Percentiles rank a stretch among this genome's conserved stretches.
phyloP scores from a whole-genome alignment of 352 stramenopile genomes.

The Phytophthora pistaciae region DNA sequence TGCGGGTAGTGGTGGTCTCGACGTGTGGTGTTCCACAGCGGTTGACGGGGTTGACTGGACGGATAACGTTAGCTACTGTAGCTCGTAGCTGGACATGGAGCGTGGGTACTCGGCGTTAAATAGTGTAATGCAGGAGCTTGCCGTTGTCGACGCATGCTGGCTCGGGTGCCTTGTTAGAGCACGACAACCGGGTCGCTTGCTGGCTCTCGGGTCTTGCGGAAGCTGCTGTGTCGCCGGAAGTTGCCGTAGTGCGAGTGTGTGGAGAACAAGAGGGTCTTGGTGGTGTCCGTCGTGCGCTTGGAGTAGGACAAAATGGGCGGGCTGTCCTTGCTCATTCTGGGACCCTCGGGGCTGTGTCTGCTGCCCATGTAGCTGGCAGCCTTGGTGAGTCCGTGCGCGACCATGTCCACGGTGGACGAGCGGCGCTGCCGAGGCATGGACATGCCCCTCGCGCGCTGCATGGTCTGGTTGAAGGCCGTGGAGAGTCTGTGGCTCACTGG shows the following conservation, averaged over 20 bases:
- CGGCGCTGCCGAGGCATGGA: constrained; percentile 41
- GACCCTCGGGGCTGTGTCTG: constrained; percentile 17
- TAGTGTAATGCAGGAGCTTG: constrained; percentile 16
- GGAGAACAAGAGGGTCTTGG: constrained; percentile 46
- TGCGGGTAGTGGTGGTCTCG: constrained; percentile 17
- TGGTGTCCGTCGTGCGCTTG: constrained; percentile 43
- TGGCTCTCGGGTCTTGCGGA: constrained; percentile 60
- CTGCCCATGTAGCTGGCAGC: constrained; percentile 44
- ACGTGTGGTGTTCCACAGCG: constrained; percentile 15
- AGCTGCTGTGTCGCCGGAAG: constrained; percentile 64
- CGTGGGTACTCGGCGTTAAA: constrained; percentile 19
- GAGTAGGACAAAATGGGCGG: constrained; percentile 50
- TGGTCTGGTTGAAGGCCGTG: constrained; percentile 38
- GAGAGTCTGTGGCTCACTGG: constrained; percentile 33
- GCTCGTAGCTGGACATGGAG: constrained; percentile 22
- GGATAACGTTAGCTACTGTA: constrained; percentile 13
- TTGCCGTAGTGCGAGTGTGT: constrained; percentile 58
- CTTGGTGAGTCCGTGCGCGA: constrained; percentile 41
- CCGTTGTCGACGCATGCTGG: constrained; percentile 6
- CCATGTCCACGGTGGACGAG: constrained; percentile 40
- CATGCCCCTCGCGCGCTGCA: constrained; percentile 40
- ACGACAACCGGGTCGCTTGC: constrained; percentile 43
- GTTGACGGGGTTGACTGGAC: constrained; percentile 18
- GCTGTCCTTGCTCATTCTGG: constrained; percentile 43
- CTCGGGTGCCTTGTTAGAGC: constrained; percentile 3